Percentiles rank a stretch among this genome's conserved stretches.
Conservation (phyloP, 2,329 filamentous ascomycete species). For the Diaporthe eres region DNA sequence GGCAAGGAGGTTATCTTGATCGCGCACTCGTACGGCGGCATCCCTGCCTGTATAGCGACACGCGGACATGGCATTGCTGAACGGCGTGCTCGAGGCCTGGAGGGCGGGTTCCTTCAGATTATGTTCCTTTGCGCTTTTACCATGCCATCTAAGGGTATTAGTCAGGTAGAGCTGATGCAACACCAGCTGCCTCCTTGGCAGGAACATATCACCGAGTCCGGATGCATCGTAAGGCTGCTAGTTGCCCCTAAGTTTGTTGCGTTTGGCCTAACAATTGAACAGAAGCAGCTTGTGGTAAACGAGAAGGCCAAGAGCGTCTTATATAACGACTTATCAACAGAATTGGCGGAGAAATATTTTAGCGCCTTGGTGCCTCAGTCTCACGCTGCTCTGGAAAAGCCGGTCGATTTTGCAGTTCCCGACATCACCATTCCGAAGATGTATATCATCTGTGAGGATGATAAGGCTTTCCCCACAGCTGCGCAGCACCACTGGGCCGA, state of each 20-base stretch:
- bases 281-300: background rate
- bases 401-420: background rate
- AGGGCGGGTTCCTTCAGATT: background rate
- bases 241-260: background rate
- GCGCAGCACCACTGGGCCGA: background rate
- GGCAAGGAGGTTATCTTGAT: slow-evolving; percentile 4
- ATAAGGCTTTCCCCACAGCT: slow-evolving; percentile 8
- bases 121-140: background rate
- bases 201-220: background rate
- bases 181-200: slow-evolving; percentile 1
- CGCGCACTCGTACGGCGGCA: slow-evolving; percentile 26
- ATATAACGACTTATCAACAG: background rate
- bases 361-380: background rate
- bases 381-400: background rate
- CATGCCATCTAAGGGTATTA: background rate
- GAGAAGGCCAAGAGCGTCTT: background rate
- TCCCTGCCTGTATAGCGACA: background rate
- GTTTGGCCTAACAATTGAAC: background rate
- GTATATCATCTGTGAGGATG: background rate
- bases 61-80: background rate
- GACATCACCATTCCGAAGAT: slow-evolving; percentile 17
- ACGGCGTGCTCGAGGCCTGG: background rate
- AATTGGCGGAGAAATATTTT: background rate
- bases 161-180: background rate
- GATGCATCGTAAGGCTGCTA: background rate